These are phyloP conservation scores for Talaromyces stipitatus DNA, from an alignment of 495 filamentous ascomycete species.

Conservation along the genomic window DNA sequence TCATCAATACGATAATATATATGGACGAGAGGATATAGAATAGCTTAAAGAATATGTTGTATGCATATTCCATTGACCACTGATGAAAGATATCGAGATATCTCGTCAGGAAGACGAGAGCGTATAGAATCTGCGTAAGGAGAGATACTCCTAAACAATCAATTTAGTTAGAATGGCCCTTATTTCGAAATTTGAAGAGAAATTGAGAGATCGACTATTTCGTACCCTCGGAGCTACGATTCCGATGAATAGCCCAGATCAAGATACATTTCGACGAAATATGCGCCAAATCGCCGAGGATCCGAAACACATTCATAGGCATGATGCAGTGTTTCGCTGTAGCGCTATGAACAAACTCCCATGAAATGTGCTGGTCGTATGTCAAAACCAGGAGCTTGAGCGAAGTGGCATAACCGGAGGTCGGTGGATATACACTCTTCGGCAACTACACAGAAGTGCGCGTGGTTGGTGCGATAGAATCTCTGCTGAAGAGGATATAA, in stretches of 20 bases:
- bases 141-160: slow-evolving; percentile 68
- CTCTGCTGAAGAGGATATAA: background rate
- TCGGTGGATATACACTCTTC: background rate
- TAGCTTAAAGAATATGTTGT: slow-evolving; percentile 68
- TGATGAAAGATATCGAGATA: slow-evolving; percentile 74
- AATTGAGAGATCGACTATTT: background rate
- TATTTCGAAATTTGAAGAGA: background rate
- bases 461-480: background rate
- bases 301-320: slow-evolving; percentile 5
- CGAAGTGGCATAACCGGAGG: background rate
- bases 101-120: slow-evolving; percentile 73
- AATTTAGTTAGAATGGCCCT: background rate
- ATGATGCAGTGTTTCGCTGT: background rate
- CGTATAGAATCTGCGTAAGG: slow-evolving; percentile 86
- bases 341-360: background rate
- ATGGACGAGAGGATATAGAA: slow-evolving; percentile 81
- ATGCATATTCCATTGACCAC: slow-evolving; percentile 42
- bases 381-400: background rate
- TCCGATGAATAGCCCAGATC: slow-evolving; percentile 84
- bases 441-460: background rate
- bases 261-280: slow-evolving; percentile 79
- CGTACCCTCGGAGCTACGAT: slow-evolving; percentile 79
- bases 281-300: slow-evolving; percentile 67
- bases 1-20: slow-evolving; percentile 84
- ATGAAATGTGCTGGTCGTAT: background rate